A percentile compares a stretch with the other conserved stretches of the same genome.
Evolutionary conservation across 2,329 filamentous ascomycete genomes (phyloP).

Genomic region (Purpureocillium lavendulum): DNA sequence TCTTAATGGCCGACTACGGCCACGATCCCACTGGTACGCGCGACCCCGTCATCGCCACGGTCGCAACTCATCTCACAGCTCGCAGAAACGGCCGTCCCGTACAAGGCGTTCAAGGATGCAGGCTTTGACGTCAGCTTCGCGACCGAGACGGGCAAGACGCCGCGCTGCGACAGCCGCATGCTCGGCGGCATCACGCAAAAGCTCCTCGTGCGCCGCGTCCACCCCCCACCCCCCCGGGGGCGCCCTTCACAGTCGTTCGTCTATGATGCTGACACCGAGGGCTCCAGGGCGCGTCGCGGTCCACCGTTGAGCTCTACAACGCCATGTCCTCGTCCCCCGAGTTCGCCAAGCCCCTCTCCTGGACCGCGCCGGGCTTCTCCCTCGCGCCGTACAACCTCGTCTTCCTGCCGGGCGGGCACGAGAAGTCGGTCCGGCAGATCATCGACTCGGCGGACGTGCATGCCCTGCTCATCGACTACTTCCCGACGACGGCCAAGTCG

Average conservation of each 20-base stretch:
- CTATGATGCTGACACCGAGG: too few relatives aligned
- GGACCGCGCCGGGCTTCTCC: slow-evolving; percentile 33
- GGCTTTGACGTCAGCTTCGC: slow-evolving; percentile 40
- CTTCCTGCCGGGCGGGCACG: slow-evolving; percentile 44
- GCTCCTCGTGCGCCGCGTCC: slow-evolving; percentile 29
- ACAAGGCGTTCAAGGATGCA: slow-evolving; percentile 35
- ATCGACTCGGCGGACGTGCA: slow-evolving; percentile 40
- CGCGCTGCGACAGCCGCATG: slow-evolving; percentile 41
- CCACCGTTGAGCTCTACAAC: slow-evolving; percentile 32
- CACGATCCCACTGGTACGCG: slow-evolving; percentile 43
- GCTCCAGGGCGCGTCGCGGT: slow-evolving; percentile 32
- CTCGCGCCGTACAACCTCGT: slow-evolving; percentile 38
- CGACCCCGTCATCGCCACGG: too few relatives aligned
- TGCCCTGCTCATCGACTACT: slow-evolving; percentile 33
- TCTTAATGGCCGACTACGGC: slow-evolving; percentile 46
- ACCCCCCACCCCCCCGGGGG: too few relatives aligned
- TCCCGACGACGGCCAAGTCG: slow-evolving; percentile 36
- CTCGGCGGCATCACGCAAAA: slow-evolving; percentile 39
- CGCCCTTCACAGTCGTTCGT: too few relatives aligned
- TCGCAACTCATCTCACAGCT: neutral
- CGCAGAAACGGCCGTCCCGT: slow-evolving; percentile 42
- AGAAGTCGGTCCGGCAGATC: slow-evolving; percentile 41
- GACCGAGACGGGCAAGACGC: slow-evolving; percentile 38
- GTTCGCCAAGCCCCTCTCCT: slow-evolving; percentile 33
- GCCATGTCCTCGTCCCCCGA: slow-evolving; percentile 32